Base-by-base conservation (phyloP, 352 stramenopile species). In the Poterioochromonas sp. region DNA sequence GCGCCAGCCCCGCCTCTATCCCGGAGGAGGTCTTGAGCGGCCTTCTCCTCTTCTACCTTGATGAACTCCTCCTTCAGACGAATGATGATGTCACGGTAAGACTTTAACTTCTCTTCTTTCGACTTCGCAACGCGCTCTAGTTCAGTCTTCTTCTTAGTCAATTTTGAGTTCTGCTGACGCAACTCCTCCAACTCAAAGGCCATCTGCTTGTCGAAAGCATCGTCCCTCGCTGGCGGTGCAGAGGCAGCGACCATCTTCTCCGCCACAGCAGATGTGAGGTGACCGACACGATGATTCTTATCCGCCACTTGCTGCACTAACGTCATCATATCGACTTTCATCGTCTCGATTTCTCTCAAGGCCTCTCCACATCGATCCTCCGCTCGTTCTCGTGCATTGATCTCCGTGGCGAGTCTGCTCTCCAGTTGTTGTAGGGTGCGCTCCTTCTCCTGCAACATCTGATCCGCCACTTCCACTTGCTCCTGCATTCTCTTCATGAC, bases 51-150 rank as follows among this genome's bases (percentile, higher is more conserved):
- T 79, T 94, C 87, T 0, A 85, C 87, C 73, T 92, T 91, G 1
- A 94, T 58, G 68, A 94, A 94, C 77, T 93, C 90, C 70, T 94
- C 87, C 78, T 94, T 95, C 1, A 95, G 79, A 64, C 88, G 86
- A 39, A 94, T 87, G 54, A 95, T 87, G 0, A 89, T 89, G 34
- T 91, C 87, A 8, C 89, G 84, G 47, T 78, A 78, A 22, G 11
- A 40, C 32, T 29, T n/a, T 8, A 78, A 11, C 32, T 78, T 78
- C 12, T 78, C 44, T 35, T 78, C 71, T 37, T 78, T 63, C 29
- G 41, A 11, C 29, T 18, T 32, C 5, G 69, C 8, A 5, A 64
- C 2, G 2, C n/a, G 49, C 60, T 82, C 35, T 41, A 81, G 43
- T 34, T 76, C 37, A 5, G 2, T 76, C 18, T 32, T 20, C 26